phyloP scores from a whole-genome alignment of 2,329 filamentous ascomycete species.

The Penicillium sp. region DNA sequence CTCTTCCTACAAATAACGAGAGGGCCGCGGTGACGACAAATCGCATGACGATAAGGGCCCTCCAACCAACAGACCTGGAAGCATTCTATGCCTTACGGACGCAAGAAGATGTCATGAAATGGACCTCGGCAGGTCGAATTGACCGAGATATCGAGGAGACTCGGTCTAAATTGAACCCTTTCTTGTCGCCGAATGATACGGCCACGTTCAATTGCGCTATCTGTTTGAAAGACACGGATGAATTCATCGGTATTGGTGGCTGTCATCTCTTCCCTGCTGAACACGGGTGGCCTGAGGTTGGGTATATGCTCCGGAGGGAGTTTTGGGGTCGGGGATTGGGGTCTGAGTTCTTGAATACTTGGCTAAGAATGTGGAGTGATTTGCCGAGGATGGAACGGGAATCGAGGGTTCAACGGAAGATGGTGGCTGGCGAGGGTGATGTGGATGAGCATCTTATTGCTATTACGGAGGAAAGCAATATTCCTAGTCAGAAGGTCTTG shows the following conservation, averaged over 20 bases:
- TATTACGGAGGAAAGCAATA: background rate
- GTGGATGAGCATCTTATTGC: background rate
- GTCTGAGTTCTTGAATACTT: background rate
- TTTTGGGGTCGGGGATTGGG: background rate
- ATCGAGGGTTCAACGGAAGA: background rate
- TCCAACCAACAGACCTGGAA: background rate
- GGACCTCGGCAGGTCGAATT: background rate
- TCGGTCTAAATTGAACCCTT: background rate
- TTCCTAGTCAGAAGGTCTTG: background rate
- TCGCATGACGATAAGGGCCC: background rate
- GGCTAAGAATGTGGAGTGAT: background rate
- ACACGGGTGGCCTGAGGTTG: background rate
- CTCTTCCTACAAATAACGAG: background rate
- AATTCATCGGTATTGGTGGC: background rate
- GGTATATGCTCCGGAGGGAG: background rate
- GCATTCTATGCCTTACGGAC: background rate
- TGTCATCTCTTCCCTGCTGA: background rate
- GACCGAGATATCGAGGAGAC: background rate
- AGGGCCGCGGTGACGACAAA: background rate
- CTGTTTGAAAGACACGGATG: background rate
- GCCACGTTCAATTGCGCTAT: background rate
- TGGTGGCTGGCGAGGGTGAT: background rate
- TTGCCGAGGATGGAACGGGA: background rate
- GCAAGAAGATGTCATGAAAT: background rate
- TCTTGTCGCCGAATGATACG: background rate